phyloP scores from a whole-genome alignment of 2,329 filamentous ascomycete genomes.

The Dothiorella sarmentorum region DNA sequence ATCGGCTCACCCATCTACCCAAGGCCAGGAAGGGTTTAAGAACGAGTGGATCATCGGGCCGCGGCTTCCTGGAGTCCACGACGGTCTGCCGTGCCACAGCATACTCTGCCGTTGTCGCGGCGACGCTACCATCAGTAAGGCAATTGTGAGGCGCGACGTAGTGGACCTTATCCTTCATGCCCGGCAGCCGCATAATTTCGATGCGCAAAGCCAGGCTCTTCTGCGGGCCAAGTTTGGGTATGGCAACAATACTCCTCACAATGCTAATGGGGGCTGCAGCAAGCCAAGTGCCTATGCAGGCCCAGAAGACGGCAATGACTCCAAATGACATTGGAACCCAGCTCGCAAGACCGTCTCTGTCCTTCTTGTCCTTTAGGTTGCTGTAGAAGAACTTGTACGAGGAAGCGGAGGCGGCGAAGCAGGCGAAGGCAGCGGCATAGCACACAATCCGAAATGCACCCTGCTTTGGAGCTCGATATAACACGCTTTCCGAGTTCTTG shows the following conservation, averaged over 20 bases:
- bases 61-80: neutral
- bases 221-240: conserved; percentile 3
- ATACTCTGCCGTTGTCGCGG: neutral
- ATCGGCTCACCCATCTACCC: neutral
- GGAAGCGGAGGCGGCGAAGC: conserved; percentile 1
- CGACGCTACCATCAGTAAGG: conserved; percentile 6
- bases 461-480: conserved; percentile 14
- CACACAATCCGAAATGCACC: neutral
- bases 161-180: neutral
- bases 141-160: neutral
- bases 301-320: conserved; percentile 12
- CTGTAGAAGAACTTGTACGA: conserved; percentile 5
- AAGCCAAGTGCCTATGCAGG: conserved; percentile 8
- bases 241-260: conserved; percentile 5
- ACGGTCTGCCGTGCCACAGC: neutral
- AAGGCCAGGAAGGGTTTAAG: neutral
- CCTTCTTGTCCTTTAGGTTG: neutral
- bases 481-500: neutral
- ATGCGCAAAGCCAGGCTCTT: neutral
- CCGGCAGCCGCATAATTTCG: conserved; percentile 2
- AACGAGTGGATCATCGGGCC: neutral
- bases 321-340: conserved; percentile 10
- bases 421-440: conserved; percentile 2
- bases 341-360: neutral
- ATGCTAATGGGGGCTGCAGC: neutral